phyloP scores from a whole-genome alignment of 768 basidiomycete species.

The Hypholoma sublateritium region DNA sequence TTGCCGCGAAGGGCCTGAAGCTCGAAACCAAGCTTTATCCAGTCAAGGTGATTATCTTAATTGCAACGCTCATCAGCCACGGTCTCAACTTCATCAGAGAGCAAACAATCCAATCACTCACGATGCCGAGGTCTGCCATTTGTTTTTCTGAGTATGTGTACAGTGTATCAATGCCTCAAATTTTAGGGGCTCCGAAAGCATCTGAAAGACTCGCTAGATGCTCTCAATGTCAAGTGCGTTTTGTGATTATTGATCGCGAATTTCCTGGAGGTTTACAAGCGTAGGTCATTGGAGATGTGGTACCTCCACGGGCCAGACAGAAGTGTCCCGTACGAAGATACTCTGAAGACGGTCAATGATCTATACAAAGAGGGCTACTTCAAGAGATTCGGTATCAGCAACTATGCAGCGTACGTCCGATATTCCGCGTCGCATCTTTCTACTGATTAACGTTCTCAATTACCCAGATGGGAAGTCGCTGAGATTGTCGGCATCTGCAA shows the following conservation, averaged over 20 bases:
- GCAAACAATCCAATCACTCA: conserved; percentile 21
- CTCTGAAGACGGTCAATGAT: conserved; percentile 51
- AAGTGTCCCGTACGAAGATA: conserved; percentile 55
- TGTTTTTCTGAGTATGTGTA: conserved; percentile 27
- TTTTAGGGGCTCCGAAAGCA: conserved; percentile 42
- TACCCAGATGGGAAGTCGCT: conserved; percentile 56
- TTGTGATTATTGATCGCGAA: conserved; percentile 6
- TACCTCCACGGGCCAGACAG: conserved; percentile 66
- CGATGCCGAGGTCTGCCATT: conserved; percentile 27
- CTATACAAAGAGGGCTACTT: conserved; percentile 59
- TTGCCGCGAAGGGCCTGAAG: conserved; percentile 48
- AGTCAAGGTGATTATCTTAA: conserved; percentile 18
- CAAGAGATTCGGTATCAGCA: conserved; percentile 64
- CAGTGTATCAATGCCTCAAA: background rate
- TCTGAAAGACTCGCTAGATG: conserved; percentile 46
- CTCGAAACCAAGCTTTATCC: conserved; percentile 65
- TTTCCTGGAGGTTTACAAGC: conserved; percentile 16
- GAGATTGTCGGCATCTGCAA: conserved; percentile 60
- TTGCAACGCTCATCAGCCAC: background rate
- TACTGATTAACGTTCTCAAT: background rate
- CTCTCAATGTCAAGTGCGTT: conserved; percentile 44
- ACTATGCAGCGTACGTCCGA: conserved; percentile 47
- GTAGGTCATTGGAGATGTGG: conserved; percentile 46
- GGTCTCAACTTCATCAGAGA: background rate
- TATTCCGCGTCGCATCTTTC: background rate